phyloP scores from a whole-genome alignment of 768 basidiomycete genomes.

The Podaxis sp. region DNA sequence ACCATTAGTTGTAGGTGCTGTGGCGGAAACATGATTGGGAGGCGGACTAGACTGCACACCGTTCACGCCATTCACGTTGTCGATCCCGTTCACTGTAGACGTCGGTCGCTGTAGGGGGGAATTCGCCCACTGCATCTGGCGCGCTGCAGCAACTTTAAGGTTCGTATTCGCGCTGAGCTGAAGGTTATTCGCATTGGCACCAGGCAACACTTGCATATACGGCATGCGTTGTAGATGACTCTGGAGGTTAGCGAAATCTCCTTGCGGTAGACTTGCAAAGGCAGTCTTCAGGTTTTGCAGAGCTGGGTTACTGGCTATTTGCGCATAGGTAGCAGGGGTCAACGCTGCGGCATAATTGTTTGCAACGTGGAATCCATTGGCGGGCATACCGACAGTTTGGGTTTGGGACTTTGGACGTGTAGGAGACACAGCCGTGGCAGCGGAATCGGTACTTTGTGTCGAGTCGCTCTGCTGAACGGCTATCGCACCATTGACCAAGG shows the following conservation, averaged over 20 bases:
- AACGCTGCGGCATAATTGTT: slow-evolving; percentile 33
- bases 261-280: slow-evolving; percentile 41
- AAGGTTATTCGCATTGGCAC: slow-evolving; percentile 20
- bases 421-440: slow-evolving; percentile 22
- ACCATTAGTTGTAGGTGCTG: slow-evolving; percentile 60
- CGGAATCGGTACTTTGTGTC: slow-evolving; percentile 19
- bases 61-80: slow-evolving; percentile 18
- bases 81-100: slow-evolving; percentile 30
- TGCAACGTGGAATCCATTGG: slow-evolving; percentile 51
- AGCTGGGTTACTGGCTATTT: slow-evolving; percentile 34
- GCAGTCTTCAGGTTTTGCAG: slow-evolving; percentile 60
- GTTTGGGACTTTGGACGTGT: slow-evolving; percentile 46
- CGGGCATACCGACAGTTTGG: slow-evolving; percentile 30
- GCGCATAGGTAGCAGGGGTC: slow-evolving; percentile 33
- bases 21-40: slow-evolving; percentile 33
- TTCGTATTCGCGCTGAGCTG: slow-evolving; percentile 32
- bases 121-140: slow-evolving; percentile 38
- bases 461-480: slow-evolving; percentile 24
- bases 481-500: slow-evolving; percentile 33
- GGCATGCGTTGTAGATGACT: slow-evolving; percentile 21
- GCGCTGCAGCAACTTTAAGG: slow-evolving; percentile 39
- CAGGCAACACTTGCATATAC: slow-evolving; percentile 32
- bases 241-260: slow-evolving; percentile 36
- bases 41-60: slow-evolving; percentile 36
- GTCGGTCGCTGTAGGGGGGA: slow-evolving; percentile 31